phyloP scores from a whole-genome alignment of 176 grass and related monocot species.

The Hyparrhenia diplandra region DNA sequence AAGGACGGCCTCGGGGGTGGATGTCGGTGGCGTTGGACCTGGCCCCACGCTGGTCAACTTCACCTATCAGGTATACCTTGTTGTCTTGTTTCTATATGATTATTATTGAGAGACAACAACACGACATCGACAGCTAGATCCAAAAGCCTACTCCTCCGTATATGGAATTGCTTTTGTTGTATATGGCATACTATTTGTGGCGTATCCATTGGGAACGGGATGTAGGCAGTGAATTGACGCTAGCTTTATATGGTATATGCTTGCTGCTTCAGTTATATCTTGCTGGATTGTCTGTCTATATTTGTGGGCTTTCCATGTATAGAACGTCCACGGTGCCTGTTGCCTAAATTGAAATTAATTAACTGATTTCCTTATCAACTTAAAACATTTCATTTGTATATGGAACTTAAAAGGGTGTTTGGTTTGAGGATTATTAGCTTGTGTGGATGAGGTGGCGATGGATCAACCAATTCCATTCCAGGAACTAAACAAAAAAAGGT shows the following conservation, averaged over 20 bases:
- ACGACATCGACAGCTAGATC: background rate
- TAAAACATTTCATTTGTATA: background rate
- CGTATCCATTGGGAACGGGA: background rate
- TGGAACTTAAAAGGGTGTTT: background rate
- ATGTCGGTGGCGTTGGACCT: conserved; percentile 47
- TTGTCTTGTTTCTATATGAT: background rate
- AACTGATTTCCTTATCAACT: background rate
- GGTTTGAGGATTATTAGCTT: background rate
- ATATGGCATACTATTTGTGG: background rate
- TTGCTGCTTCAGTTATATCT: background rate
- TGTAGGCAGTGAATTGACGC: background rate
- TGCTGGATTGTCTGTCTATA: background rate
- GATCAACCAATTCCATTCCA: background rate
- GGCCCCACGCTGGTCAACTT: conserved; percentile 77
- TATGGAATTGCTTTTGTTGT: conserved; percentile 2
- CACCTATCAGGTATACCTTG: conserved; percentile 54
- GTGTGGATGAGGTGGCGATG: background rate
- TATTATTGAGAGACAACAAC: background rate
- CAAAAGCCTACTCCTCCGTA: background rate
- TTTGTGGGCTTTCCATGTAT: background rate
- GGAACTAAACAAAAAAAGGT: too few relatives aligned
- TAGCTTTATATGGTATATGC: background rate
- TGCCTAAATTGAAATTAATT: background rate
- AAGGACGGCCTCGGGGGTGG: background rate
- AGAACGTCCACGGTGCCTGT: background rate